phyloP scores from a whole-genome alignment of 2,329 filamentous ascomycete species.

The Aureobasidium melanogenum region DNA sequence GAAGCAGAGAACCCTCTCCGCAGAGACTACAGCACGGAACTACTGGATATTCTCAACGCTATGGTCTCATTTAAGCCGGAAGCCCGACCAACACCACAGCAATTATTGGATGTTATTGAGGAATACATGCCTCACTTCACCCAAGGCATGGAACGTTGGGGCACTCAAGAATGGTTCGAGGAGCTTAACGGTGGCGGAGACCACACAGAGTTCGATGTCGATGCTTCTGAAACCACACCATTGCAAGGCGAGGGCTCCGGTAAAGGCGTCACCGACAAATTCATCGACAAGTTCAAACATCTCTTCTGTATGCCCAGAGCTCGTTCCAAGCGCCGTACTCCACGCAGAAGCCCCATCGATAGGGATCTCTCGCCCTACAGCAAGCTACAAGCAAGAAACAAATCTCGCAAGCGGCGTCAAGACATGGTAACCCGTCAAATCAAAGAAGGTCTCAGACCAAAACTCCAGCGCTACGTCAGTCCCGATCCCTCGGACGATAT shows the following conservation, averaged over 20 bases:
- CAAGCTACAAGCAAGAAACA: neutral
- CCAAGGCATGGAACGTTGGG: neutral
- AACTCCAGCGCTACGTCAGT: neutral
- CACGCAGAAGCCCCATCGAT: neutral
- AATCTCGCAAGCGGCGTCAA: neutral
- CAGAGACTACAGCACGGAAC: neutral
- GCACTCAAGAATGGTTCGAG: neutral
- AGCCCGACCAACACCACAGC: neutral
- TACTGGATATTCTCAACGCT: neutral
- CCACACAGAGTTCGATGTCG: neutral
- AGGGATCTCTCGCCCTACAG: neutral
- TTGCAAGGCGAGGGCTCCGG: neutral
- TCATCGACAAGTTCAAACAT: neutral
- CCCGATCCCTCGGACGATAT: neutral
- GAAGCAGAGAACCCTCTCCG: neutral
- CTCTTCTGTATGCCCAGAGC: neutral
- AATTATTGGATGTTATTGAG: neutral
- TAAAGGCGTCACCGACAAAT: neutral
- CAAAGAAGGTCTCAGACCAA: neutral
- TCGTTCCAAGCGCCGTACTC: neutral
- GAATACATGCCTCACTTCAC: neutral
- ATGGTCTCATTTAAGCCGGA: neutral
- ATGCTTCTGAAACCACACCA: neutral
- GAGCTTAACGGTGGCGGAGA: neutral
- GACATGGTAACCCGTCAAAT: neutral